Conservation (phyloP, 2,329 filamentous ascomycete species). For the Pseudogymnoascus sp. region DNA sequence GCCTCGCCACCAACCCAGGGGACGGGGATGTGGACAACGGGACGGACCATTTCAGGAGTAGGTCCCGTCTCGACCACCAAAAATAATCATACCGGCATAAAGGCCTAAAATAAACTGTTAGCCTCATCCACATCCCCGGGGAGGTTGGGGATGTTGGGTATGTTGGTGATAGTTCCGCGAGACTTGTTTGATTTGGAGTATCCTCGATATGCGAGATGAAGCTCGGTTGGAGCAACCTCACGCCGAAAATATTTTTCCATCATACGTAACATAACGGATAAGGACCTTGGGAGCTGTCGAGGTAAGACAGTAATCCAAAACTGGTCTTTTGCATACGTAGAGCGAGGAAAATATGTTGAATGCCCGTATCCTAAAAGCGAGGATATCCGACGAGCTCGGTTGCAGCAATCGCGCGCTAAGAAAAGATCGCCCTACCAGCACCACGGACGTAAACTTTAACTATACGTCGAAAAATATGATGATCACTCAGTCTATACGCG, state of each 20-base stretch:
- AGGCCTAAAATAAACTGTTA: neutral
- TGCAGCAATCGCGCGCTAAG: slow-evolving; percentile 4
- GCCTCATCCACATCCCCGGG: neutral
- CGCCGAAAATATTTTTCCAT: neutral
- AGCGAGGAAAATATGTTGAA: neutral
- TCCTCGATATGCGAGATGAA: neutral
- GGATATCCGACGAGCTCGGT: neutral
- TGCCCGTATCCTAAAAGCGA: neutral
- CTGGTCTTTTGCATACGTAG: neutral
- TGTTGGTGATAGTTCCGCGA: neutral
- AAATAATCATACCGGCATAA: neutral
- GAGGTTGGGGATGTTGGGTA: neutral
- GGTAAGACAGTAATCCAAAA: neutral
- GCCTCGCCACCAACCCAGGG: neutral
- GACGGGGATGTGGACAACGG: neutral
- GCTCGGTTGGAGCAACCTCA: neutral
- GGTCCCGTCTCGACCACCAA: neutral
- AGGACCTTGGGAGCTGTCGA: neutral
- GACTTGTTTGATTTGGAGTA: neutral
- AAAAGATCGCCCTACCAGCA: neutral
- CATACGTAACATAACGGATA: neutral
- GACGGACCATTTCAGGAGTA: slow-evolving; percentile 5
- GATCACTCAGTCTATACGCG: neutral
- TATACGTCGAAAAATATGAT: neutral
- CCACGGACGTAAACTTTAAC: slow-evolving; percentile 5